Base-by-base conservation (phyloP, 163 green algal genomes). In the Volvox carteri region DNA sequence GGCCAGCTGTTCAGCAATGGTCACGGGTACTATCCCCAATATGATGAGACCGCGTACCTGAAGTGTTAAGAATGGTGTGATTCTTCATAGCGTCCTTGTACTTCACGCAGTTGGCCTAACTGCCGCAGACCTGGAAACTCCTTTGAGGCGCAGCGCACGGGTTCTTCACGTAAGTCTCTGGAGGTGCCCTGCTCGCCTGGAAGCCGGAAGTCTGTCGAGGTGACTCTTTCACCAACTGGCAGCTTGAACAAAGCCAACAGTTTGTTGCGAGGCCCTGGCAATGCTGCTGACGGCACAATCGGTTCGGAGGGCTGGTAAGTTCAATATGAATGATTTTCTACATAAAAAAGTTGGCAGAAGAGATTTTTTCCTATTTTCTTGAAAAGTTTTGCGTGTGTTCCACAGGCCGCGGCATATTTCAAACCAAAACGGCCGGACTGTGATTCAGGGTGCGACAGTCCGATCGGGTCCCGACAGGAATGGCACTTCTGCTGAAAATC, bases 251-350 rank as follows among this genome's bases (percentile, higher is more conserved):
- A 78, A 35, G 18, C 62, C 18, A 78, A 68, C 68, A 62, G 35
- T 25, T 41, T 83, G 21, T 52, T 88, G 50, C 48, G 83, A 19
- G 68, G 83, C 0, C 48, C 83, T 0, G 83, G 68, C 37, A 33
- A 74, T 14, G 83, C 83, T 8, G 68, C 83, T 3, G 68, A 74
- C 33, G 68, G 81, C 65, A 73, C 65, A 7, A 54, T 87, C n/a
- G 81, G 81, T 12, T 68, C 81, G 11, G 81, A 79, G 12, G 81
- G 81, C 30, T 87, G 81, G 81, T 87, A 73, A 50, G 81, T 4
- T 33, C 19, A 44, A 65, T 44, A 30, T 65, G 67, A 5, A 30
- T 11, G 54, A 65, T 23, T 65, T 8, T 19, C 2, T 5, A 23
- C 54, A 65, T 23, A 65, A 11, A 65, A 65, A 19, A n/a, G n/a